phyloP scores from a whole-genome alignment of 305 asterid species.

The Fraxinus ornus region DNA sequence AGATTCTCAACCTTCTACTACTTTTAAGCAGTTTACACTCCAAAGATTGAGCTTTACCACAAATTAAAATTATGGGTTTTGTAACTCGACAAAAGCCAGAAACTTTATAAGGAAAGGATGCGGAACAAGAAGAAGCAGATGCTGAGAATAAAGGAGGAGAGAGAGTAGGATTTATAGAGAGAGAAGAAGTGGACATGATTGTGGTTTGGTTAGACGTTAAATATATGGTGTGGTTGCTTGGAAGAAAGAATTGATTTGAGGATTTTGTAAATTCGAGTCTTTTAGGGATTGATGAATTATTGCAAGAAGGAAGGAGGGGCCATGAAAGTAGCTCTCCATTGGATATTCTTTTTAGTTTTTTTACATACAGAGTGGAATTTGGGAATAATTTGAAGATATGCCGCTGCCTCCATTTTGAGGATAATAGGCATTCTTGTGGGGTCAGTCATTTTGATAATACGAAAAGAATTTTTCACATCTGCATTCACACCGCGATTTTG shows the following conservation, averaged over 20 bases:
- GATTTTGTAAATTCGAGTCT: conserved; percentile 9
- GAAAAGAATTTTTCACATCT: neutral
- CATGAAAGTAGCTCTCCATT: conserved; percentile 21
- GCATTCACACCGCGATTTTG: neutral
- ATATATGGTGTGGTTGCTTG: conserved; percentile 25
- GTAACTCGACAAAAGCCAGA: conserved; percentile 30
- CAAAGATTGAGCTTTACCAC: conserved; percentile 42
- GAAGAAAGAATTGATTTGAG: conserved; percentile 19
- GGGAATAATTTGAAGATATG: conserved; percentile 58
- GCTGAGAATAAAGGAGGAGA: conserved; percentile 35
- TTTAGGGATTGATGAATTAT: conserved; percentile 16
- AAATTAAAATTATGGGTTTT: conserved; percentile 36
- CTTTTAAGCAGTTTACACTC: neutral
- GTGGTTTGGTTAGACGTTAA: conserved; percentile 15
- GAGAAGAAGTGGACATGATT: conserved; percentile 45
- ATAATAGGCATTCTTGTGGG: conserved; percentile 8
- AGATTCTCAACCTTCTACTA: conserved; percentile 26
- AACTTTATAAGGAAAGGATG: conserved; percentile 28
- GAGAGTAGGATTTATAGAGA: conserved; percentile 41
- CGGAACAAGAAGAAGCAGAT: conserved; percentile 25
- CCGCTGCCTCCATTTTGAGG: conserved; percentile 30
- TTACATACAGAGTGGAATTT: neutral
- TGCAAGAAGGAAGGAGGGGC: conserved; percentile 7
- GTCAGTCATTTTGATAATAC: conserved; percentile 11
- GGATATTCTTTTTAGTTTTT: conserved; percentile 51